A percentile compares a stretch with the other conserved stretches of the same genome.
Evolutionary conservation across 371 early-diverging fungal species (phyloP).

Genomic region (Syncephalis fuscata): DNA sequence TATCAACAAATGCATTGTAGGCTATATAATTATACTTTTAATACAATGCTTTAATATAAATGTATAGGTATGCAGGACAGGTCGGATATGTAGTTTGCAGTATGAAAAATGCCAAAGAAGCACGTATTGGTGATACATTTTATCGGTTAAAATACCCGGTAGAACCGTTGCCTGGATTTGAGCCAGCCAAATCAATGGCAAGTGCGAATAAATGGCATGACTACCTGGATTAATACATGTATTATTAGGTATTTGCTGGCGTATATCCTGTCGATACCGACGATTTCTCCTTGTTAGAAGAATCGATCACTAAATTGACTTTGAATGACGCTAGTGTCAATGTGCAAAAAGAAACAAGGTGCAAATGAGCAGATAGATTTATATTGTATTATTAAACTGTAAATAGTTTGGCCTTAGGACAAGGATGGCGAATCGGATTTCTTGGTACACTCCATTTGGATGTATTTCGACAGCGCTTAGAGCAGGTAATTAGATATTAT

Average conservation of each 20-base stretch:
- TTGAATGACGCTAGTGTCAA: conserved; percentile 88
- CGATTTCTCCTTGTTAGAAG: conserved; percentile 74
- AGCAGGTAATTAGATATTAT: conserved; percentile 36
- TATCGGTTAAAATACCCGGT: conserved; percentile 40
- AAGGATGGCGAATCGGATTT: conserved; percentile 95
- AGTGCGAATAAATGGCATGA: conserved; percentile 1
- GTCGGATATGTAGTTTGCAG: conserved; percentile 87
- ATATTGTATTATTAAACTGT: neutral
- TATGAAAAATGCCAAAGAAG: conserved; percentile 87
- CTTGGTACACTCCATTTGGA: conserved; percentile 95
- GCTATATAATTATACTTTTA: conserved; percentile 6
- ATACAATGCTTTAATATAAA: neutral
- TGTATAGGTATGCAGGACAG: conserved; percentile 67
- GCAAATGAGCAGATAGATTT: neutral
- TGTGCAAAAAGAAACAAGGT: conserved; percentile 74
- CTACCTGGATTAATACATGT: neutral
- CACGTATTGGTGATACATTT: conserved; percentile 94
- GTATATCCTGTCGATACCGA: conserved; percentile 82
- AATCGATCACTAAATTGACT: conserved; percentile 80
- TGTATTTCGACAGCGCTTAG: conserved; percentile 86
- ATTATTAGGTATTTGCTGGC: conserved; percentile 62
- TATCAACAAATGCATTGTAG: conserved; percentile 54
- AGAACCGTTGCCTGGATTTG: conserved; percentile 74
- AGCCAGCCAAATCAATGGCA: conserved; percentile 83
- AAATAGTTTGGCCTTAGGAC: conserved; percentile 65